Conservation (phyloP, 495 filamentous ascomycete species). For the Venustampulla echinocandica region DNA sequence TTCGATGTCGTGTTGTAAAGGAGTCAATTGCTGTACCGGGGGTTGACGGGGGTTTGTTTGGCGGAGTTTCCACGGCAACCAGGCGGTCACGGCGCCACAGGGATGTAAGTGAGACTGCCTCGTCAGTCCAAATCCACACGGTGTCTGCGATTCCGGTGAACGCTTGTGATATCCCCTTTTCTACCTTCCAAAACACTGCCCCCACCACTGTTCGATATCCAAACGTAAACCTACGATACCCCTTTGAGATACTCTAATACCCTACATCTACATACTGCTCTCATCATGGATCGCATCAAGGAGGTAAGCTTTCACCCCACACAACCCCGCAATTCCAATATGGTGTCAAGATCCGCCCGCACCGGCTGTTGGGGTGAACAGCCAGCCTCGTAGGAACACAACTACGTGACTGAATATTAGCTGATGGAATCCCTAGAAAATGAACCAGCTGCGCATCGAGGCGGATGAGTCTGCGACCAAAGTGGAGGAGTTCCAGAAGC, state of each 20-base stretch:
- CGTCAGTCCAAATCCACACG: slow-evolving; percentile 5
- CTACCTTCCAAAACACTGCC: too few species aligned
- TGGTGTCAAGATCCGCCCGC: not conserved
- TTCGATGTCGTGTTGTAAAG: slow-evolving; percentile 1
- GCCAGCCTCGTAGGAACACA: not conserved
- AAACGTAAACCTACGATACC: not conserved
- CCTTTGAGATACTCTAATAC: not conserved
- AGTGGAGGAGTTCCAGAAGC: slow-evolving; percentile 76
- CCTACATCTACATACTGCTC: not conserved
- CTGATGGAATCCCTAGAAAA: too few species aligned
- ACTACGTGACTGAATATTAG: too few species aligned
- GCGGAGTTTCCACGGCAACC: slow-evolving; percentile 5
- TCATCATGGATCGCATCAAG: slow-evolving; percentile 67
- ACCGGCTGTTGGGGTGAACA: not conserved
- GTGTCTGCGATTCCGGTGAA: not conserved
- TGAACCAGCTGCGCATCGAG: slow-evolving; percentile 86
- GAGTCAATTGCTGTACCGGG: too few species aligned
- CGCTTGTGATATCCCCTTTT: not conserved
- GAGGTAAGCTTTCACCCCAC: slow-evolving; percentile 56
- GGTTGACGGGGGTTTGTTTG: too few species aligned
- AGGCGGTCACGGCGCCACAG: not conserved
- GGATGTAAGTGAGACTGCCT: slow-evolving; percentile 1
- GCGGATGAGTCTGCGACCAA: slow-evolving; percentile 70
- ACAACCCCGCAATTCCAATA: slow-evolving; percentile 21
- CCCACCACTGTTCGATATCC: not conserved